Evolutionary conservation across 2,329 filamentous ascomycete genomes (phyloP), one percentile per base, ranked within the genome.

Genomic region (Falciphora oryzae): DNA sequence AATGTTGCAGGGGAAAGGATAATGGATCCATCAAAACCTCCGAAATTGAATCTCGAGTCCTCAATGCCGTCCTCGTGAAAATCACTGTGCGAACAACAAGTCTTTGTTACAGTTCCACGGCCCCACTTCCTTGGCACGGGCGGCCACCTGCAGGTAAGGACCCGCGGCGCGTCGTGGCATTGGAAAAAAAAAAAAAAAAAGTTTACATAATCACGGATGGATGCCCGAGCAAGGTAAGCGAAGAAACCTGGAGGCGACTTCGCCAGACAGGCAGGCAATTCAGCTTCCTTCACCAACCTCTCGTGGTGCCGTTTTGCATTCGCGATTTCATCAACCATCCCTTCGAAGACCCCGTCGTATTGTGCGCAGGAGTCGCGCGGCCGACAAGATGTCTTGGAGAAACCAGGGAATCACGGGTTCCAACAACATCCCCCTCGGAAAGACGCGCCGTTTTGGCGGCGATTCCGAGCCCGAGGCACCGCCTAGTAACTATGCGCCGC

Each of bases 371-470:
- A 22, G 44, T 53, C n/a, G 44, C 44, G 8, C 44, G 44, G 3
- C 44, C 44, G 22, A n/a, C 72, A 80, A 69, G 7, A 89, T 89
- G 87, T 81, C 87, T 73, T 89, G 87, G 87, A 82, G 86, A 81
- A 86, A 79, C 65, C 86, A 89, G 76, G 95, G 95, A 71, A 96
- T 97, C 75, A 99, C 95, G 27, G 95, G 95, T 63, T 98, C 96
- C 59, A 99, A 99, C 79, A 98, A 97, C 74, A 96, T 99, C 72
- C 95, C 95, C 67, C 81, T 99, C 67, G 95, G 95, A 63, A 96
- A 87, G 71, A 85, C 87, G 69, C 87, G 91, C 72, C 90, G 93
- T 67, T 93, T 96, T 71, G 89, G 87, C 67, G 90, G 85, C 69
- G 89, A 75, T 64, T 68, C 72, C 68, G 73, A 71, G 61, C 69